These are phyloP conservation scores for Hypoxylon sp. DNA, from an alignment of 2,329 filamentous ascomycete genomes.

Conservation along the genomic window DNA sequence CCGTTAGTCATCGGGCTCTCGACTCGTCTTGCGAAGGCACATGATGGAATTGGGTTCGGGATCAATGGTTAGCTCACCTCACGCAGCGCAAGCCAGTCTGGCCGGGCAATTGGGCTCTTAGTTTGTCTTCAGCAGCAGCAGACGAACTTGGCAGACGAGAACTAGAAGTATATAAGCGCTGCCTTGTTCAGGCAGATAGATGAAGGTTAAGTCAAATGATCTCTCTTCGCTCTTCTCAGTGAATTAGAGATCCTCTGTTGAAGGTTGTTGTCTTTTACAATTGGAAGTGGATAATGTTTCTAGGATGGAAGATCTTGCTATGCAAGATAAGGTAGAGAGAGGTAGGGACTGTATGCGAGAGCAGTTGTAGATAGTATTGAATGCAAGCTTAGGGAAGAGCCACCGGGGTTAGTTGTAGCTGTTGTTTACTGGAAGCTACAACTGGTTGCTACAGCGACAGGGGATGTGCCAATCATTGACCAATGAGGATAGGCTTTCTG, in stretches of 20 bases:
- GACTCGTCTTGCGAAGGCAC: slow-evolving; percentile 2
- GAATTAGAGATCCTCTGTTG: slow-evolving; percentile 7
- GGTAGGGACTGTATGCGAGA: slow-evolving; percentile 37
- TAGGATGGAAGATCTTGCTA: slow-evolving; percentile 38
- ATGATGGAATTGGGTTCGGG: slow-evolving; percentile 16
- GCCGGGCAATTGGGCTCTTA: slow-evolving; percentile 52
- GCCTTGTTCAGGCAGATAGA: slow-evolving; percentile 40
- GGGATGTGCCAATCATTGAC: slow-evolving; percentile 22
- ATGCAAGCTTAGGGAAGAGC: slow-evolving; percentile 38
- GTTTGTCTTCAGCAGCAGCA: slow-evolving; percentile 52
- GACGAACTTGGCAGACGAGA: slow-evolving; percentile 53
- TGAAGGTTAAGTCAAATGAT: slow-evolving; percentile 17
- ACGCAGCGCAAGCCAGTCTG: slow-evolving; percentile 57
- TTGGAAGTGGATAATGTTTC: slow-evolving; percentile 39
- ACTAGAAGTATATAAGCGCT: slow-evolving; percentile 50
- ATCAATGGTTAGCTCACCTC: slow-evolving; percentile 52
- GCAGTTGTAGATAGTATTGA: slow-evolving; percentile 37
- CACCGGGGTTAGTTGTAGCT: slow-evolving; percentile 33
- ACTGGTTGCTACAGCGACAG: slow-evolving; percentile 39
- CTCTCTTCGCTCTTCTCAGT: slow-evolving; percentile 21
- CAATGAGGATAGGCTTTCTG: slow-evolving; percentile 17
- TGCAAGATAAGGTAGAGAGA: slow-evolving; percentile 45
- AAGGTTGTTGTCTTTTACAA: slow-evolving; percentile 28
- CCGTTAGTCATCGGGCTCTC: slow-evolving; percentile 35
- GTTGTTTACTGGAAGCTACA: slow-evolving; percentile 37